Evolutionary conservation across 345 rosid species (phyloP).

Genomic region (Camelina laxa): DNA sequence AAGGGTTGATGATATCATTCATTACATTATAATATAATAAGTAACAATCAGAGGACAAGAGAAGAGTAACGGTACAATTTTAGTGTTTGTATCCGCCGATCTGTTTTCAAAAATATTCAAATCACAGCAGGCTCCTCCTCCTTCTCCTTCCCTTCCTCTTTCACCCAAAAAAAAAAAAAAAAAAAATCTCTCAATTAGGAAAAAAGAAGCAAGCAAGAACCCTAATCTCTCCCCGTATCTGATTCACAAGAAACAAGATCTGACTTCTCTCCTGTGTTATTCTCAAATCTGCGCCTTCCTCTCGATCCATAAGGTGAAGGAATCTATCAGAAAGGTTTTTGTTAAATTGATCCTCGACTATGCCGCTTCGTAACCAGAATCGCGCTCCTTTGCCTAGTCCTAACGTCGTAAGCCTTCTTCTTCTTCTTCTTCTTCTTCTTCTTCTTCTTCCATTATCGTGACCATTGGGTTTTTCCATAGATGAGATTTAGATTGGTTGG

Average conservation of each 20-base stretch:
- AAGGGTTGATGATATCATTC: background rate
- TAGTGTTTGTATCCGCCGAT: slow-evolving; percentile 1
- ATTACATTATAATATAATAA: background rate
- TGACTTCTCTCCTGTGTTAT: background rate
- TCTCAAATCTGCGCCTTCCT: no score
- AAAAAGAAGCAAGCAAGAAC: background rate
- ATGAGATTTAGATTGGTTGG: background rate
- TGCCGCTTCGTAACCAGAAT: slow-evolving; percentile 42
- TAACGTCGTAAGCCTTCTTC: slow-evolving; percentile 26
- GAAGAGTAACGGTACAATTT: slow-evolving; percentile 40
- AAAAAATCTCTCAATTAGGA: slow-evolving; percentile 9
- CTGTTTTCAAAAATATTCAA: slow-evolving; percentile 42
- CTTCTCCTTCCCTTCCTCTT: background rate
- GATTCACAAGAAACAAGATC: background rate
- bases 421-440: background rate
- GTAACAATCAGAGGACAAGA: background rate
- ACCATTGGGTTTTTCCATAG: background rate
- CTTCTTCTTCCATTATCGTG: background rate
- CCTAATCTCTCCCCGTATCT: slow-evolving; percentile 12
- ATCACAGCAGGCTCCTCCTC: slow-evolving; percentile 37
- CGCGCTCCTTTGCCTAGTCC: slow-evolving; percentile 36
- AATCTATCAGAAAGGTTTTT: background rate
- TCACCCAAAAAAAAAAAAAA: background rate
- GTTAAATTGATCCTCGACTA: background rate
- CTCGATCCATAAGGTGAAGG: background rate